Conservation (phyloP, 768 basidiomycete genomes). For the Mrakia gelida region DNA sequence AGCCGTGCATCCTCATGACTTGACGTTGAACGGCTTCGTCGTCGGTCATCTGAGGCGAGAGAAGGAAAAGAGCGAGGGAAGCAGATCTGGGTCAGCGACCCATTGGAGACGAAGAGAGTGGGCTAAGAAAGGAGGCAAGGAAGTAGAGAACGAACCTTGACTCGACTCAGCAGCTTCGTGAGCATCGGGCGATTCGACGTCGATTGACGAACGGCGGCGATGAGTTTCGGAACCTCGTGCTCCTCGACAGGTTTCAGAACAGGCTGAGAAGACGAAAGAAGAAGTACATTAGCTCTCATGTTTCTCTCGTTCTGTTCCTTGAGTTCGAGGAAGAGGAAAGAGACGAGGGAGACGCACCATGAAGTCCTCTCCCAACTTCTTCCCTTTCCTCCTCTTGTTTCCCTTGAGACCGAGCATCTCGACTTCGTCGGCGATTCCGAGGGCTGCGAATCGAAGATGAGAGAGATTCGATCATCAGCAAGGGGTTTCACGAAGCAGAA, state of each 20-base stretch:
- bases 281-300: neutral
- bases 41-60: slow-evolving; percentile 64
- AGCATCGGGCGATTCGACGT: slow-evolving; percentile 70
- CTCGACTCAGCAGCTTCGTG: slow-evolving; percentile 72
- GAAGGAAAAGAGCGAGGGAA: neutral
- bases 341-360: slow-evolving; percentile 51
- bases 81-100: neutral
- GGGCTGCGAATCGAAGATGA: slow-evolving; percentile 52
- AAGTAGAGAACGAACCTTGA: slow-evolving; percentile 56
- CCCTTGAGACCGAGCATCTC: slow-evolving; percentile 80
- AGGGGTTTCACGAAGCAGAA: neutral
- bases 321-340: too few relatives aligned
- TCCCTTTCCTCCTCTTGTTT: slow-evolving; percentile 78
- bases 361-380: slow-evolving; percentile 92
- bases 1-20: slow-evolving; percentile 87
- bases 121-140: too few relatives aligned
- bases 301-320: neutral
- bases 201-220: slow-evolving; percentile 85
- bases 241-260: slow-evolving; percentile 66
- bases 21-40: slow-evolving; percentile 70
- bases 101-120: too few relatives aligned
- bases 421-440: slow-evolving; percentile 89
- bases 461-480: neutral
- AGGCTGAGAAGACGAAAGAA: slow-evolving; percentile 54
- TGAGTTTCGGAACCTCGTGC: slow-evolving; percentile 82